Evolutionary conservation across 2,329 filamentous ascomycete genomes (phyloP).

Genomic region (Xylariaceae sp.): DNA sequence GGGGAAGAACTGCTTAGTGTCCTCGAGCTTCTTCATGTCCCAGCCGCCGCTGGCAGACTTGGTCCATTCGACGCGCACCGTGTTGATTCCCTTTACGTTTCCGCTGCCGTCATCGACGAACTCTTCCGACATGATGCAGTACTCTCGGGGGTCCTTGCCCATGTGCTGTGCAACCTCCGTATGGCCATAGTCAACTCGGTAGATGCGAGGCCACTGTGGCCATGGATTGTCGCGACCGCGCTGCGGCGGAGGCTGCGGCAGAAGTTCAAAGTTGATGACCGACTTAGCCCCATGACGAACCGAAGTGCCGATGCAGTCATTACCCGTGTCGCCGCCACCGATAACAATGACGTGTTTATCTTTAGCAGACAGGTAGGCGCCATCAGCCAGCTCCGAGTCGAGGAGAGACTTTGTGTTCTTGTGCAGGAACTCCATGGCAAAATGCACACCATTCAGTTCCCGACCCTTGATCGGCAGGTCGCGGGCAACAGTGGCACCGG

Average conservation of each 20-base stretch:
- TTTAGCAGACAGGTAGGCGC: slow-evolving; percentile 87
- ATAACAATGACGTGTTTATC: slow-evolving; percentile 95
- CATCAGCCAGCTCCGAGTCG: slow-evolving; percentile 80
- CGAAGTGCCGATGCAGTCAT: slow-evolving; percentile 96
- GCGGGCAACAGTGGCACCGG: slow-evolving; percentile 86
- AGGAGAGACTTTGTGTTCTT: slow-evolving; percentile 96
- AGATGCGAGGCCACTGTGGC: slow-evolving; percentile 97
- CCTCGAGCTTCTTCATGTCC: slow-evolving; percentile 98
- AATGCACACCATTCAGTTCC: slow-evolving; percentile 85
- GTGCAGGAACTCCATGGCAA: slow-evolving; percentile 95
- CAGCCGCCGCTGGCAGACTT: slow-evolving; percentile 83
- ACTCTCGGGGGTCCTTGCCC: slow-evolving; percentile 93
- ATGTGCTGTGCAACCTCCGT: slow-evolving; percentile 93
- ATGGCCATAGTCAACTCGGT: slow-evolving; percentile 97
- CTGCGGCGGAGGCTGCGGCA: slow-evolving; percentile 86
- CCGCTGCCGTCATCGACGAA: slow-evolving; percentile 86
- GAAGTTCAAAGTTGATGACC: slow-evolving; percentile 91
- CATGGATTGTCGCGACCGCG: slow-evolving; percentile 93
- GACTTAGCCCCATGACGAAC: slow-evolving; percentile 94
- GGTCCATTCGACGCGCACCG: slow-evolving; percentile 91
- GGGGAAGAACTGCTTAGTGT: slow-evolving; percentile 91
- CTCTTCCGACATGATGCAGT: slow-evolving; percentile 96
- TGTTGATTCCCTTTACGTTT: slow-evolving; percentile 93
- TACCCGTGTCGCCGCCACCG: slow-evolving; percentile 94
- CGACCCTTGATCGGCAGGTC: slow-evolving; percentile 88